A percentile compares a stretch with the other conserved stretches of the same genome.
Conservation (phyloP, 345 rosid species). For the Barbarea vulgaris region DNA sequence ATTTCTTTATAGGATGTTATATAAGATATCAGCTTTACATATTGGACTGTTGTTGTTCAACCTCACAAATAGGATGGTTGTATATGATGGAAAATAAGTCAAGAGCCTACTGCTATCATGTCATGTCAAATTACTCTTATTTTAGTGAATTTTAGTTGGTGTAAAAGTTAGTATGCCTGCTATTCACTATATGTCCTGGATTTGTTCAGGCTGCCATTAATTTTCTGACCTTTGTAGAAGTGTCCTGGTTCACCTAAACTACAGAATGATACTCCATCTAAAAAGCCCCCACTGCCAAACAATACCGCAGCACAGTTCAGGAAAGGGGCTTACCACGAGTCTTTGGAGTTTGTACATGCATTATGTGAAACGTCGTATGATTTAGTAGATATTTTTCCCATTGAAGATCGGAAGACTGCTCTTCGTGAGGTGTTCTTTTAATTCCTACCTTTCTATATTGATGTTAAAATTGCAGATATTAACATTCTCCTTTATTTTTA, state of each 20-base stretch:
- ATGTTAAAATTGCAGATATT: conserved; percentile 16
- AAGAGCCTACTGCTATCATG: background rate
- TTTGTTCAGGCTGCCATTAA: conserved; percentile 21
- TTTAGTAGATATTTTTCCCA: conserved; percentile 91
- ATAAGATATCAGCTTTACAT: background rate
- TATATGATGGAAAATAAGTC: background rate
- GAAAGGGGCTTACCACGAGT: conserved; percentile 87
- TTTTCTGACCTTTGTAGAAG: conserved; percentile 54
- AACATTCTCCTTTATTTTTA: conserved; percentile 7
- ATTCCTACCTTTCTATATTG: conserved; percentile 4
- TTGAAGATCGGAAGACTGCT: conserved; percentile 92
- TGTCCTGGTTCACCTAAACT: conserved; percentile 79
- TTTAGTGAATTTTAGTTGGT: conserved; percentile 10
- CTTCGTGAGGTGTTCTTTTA: conserved; percentile 72
- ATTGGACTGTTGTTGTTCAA: background rate
- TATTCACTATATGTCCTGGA: conserved; percentile 10
- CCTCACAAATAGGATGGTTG: background rate
- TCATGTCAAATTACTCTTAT: conserved; percentile 4
- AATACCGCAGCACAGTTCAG: conserved; percentile 69
- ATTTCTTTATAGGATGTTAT: conserved; percentile 4
- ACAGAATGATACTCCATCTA: conserved; percentile 61
- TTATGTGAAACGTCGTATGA: conserved; percentile 93
- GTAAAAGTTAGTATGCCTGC: background rate
- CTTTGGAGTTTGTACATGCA: conserved; percentile 88
- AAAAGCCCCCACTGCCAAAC: conserved; percentile 79